Conservation (phyloP, 495 filamentous ascomycete species). For the Hamigera avellanea region DNA sequence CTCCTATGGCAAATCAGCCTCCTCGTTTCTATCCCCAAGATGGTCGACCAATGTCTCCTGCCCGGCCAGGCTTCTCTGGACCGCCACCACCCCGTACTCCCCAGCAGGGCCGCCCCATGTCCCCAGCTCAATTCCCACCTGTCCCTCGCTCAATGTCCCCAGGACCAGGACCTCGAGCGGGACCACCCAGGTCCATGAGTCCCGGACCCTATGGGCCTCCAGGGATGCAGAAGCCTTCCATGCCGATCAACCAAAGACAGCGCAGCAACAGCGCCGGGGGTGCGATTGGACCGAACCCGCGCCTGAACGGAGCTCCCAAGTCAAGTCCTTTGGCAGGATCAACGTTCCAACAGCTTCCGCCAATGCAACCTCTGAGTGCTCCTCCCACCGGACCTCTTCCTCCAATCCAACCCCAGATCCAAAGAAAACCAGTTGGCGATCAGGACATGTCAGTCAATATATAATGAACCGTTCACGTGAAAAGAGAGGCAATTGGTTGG, state of each 20-base stretch:
- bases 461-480: not conserved
- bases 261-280: conserved; percentile 43
- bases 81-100: conserved; percentile 9
- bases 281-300: conserved; percentile 29
- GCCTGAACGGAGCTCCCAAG: conserved; percentile 36
- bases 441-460: conserved; percentile 23
- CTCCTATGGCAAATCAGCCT: conserved; percentile 10
- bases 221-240: conserved; percentile 32
- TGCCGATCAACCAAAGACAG: conserved; percentile 27
- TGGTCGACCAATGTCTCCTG: conserved; percentile 29
- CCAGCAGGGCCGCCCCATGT: conserved; percentile 20
- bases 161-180: conserved; percentile 21
- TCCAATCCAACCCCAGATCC: no score
- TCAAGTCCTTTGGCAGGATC: conserved; percentile 42
- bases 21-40: conserved; percentile 30
- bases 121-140: conserved; percentile 23
- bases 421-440: conserved; percentile 24
- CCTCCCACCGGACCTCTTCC: conserved; percentile 7
- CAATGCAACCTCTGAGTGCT: conserved; percentile 17
- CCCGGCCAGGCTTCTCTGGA: conserved; percentile 12
- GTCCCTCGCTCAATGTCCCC: conserved; percentile 35
- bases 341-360: conserved; percentile 20
- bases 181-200: conserved; percentile 36
- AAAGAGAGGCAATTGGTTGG: not conserved
- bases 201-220: conserved; percentile 38